Conservation (phyloP, 306 rosid genomes). For the Elaeagnus macrophylla region DNA sequence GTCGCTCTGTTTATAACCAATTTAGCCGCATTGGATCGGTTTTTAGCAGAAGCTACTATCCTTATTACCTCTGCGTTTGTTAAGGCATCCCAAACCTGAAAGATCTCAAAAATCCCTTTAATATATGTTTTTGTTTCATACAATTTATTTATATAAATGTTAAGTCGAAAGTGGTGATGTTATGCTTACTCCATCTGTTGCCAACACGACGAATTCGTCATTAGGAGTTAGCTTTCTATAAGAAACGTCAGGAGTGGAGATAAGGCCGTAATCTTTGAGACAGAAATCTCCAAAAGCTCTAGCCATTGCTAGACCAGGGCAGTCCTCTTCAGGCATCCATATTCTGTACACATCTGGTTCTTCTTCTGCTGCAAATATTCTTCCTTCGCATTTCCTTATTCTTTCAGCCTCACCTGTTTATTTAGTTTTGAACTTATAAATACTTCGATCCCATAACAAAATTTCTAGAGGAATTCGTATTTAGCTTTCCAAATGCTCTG, state of each 20-base stretch:
- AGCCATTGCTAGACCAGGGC: conserved; percentile 94
- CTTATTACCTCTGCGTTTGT: conserved; percentile 61
- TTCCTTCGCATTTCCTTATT: conserved; percentile 55
- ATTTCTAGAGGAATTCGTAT: no score
- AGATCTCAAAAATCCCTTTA: no score
- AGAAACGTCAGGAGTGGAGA: conserved; percentile 57
- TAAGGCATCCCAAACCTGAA: conserved; percentile 93
- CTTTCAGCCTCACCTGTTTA: conserved; percentile 78
- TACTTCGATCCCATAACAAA: not conserved
- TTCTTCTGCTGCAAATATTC: conserved; percentile 55
- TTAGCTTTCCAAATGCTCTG: no score
- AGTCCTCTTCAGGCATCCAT: conserved; percentile 94
- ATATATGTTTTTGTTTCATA: no score
- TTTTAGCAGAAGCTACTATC: conserved; percentile 65
- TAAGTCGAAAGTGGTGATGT: not conserved
- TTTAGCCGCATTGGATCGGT: conserved; percentile 54
- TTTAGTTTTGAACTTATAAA: not conserved
- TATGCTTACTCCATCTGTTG: conserved; percentile 75
- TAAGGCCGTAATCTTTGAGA: conserved; percentile 82
- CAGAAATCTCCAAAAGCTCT: conserved; percentile 95
- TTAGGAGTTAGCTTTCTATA: conserved; percentile 47
- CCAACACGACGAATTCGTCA: conserved; percentile 75
- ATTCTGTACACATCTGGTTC: conserved; percentile 75
- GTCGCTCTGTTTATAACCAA: conserved; percentile 54
- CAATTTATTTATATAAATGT: not conserved